These are phyloP conservation scores for Tolypocladium guangdongense DNA, from an alignment of 2,329 filamentous ascomycete species.

Conservation along the genomic window DNA sequence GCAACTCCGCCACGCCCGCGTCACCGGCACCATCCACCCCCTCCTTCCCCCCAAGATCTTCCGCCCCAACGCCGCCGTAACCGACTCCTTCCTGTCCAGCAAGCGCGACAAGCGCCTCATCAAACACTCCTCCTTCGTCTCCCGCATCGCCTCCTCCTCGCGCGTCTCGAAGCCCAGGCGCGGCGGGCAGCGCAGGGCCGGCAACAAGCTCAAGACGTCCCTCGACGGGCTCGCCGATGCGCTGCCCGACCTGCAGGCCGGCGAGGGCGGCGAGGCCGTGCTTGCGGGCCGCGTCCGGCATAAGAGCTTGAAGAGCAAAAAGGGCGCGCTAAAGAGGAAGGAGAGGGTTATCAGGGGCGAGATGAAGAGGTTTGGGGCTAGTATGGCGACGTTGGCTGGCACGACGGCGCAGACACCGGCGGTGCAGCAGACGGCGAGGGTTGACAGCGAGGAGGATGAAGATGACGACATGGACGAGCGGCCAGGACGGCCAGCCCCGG, in stretches of 20 bases:
- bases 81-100: conserved; percentile 52
- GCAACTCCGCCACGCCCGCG: conserved; percentile 40
- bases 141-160: conserved; percentile 56
- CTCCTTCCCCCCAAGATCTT: conserved; percentile 41
- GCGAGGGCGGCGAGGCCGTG: conserved; percentile 33
- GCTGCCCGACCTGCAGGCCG: conserved; percentile 50
- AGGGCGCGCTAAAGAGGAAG: conserved; percentile 74
- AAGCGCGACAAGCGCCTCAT: conserved; percentile 80
- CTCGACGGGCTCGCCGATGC: conserved; percentile 71
- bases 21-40: conserved; percentile 36
- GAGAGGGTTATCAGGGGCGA: conserved; percentile 70
- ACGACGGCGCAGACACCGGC: conserved; percentile 15
- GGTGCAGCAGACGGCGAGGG: conserved; percentile 2
- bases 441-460: conserved; percentile 7
- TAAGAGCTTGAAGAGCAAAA: conserved; percentile 62
- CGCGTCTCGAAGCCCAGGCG: conserved; percentile 11
- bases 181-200: conserved; percentile 39
- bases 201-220: conserved; percentile 67
- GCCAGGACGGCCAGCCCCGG: conserved; percentile 2
- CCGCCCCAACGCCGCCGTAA: conserved; percentile 37
- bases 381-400: conserved; percentile 62
- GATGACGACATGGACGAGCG: conserved; percentile 1
- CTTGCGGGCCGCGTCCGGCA: conserved; percentile 53
- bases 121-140: conserved; percentile 70
- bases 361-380: conserved; percentile 73